phyloP scores from a whole-genome alignment of 2,329 filamentous ascomycete genomes.

The Aspergillus sojae region DNA sequence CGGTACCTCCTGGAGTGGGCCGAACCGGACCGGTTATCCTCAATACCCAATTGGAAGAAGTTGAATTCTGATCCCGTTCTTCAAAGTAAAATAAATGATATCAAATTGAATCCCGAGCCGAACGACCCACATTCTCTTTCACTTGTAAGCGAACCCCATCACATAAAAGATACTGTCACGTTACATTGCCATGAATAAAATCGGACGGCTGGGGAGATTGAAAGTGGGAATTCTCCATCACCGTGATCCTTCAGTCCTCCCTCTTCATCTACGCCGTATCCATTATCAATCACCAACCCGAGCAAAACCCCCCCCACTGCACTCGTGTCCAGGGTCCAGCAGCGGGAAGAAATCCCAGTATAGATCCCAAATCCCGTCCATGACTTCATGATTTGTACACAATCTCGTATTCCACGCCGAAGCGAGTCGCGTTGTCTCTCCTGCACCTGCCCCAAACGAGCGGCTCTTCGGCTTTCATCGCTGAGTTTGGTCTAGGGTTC shows the following conservation, averaged over 20 bases:
- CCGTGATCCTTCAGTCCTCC: background rate
- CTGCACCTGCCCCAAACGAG: background rate
- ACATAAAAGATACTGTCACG: background rate
- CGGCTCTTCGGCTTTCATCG: background rate
- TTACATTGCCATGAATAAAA: background rate
- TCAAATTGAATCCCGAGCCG: background rate
- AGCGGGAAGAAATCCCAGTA: background rate
- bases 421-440: background rate
- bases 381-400: background rate
- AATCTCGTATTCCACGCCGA: background rate
- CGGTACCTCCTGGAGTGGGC: slow-evolving; percentile 8
- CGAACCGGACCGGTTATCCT: background rate
- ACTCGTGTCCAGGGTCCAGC: background rate
- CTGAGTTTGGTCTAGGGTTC: background rate
- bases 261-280: background rate
- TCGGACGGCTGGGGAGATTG: background rate
- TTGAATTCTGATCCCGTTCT: background rate
- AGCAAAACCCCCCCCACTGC: background rate
- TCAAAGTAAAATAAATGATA: background rate
- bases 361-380: background rate
- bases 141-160: background rate
- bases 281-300: background rate
- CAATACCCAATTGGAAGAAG: background rate
- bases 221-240: background rate
- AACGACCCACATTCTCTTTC: background rate